Percentiles rank a stretch among this genome's conserved stretches.
phyloP scores from a whole-genome alignment of 495 filamentous ascomycete species.

The Podospora comata region DNA sequence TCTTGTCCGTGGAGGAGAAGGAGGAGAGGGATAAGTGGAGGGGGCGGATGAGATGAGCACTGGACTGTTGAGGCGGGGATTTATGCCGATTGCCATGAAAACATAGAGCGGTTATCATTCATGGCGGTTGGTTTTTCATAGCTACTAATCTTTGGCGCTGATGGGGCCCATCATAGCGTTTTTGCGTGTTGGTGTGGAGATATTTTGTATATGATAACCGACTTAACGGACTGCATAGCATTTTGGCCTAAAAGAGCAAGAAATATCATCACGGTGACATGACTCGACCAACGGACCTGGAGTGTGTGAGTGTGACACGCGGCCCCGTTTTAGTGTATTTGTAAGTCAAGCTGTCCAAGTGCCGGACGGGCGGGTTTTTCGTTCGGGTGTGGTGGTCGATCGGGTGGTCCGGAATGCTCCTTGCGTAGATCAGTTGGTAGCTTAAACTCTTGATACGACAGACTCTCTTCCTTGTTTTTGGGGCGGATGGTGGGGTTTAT shows the following conservation, averaged over 20 bases:
- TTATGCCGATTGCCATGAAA: neutral
- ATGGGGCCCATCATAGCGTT: neutral
- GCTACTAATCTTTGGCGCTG: neutral
- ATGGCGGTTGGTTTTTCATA: neutral
- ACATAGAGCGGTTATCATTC: neutral
- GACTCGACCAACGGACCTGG: neutral
- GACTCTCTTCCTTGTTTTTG: neutral
- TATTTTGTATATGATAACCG: neutral
- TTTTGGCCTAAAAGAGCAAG: neutral
- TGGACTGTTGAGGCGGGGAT: neutral
- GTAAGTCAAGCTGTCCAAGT: neutral
- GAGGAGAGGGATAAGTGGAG: neutral
- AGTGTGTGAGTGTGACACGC: neutral
- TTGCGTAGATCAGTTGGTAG: neutral
- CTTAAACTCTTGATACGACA: neutral
- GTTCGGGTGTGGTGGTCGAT: slow-evolving; percentile 1
- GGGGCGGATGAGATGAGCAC: neutral
- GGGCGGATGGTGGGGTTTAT: neutral
- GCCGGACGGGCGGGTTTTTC: neutral
- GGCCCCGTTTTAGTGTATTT: neutral
- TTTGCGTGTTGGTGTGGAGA: neutral
- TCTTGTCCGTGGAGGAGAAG: neutral
- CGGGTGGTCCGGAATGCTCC: slow-evolving; percentile 10
- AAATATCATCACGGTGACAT: neutral
- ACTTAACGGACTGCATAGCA: neutral